Evolutionary conservation across 306 rosid species (phyloP).

Genomic region (Cicer judaicum): DNA sequence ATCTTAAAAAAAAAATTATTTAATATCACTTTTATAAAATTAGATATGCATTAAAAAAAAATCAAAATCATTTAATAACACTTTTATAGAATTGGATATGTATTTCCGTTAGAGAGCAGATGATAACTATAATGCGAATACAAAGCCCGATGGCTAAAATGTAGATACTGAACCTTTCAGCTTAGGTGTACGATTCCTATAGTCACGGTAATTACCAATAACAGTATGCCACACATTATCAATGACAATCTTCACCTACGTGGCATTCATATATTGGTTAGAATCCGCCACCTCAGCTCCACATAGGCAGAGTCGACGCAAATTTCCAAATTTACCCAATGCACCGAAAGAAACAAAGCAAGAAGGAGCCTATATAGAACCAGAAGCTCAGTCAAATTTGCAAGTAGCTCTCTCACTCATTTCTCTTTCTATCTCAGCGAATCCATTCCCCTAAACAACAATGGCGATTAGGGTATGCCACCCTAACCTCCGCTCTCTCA

Average conservation of each 20-base stretch:
- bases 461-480: constrained; percentile 79
- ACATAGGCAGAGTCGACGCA: constrained; percentile 33
- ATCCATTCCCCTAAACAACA: constrained; percentile 33
- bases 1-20: too few species aligned
- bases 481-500: constrained; percentile 68
- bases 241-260: constrained; percentile 43
- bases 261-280: not conserved
- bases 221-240: constrained; percentile 40
- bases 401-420: constrained; percentile 20
- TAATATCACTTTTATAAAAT: too few species aligned
- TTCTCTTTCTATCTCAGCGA: constrained; percentile 36
- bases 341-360: constrained; percentile 27
- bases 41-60: too few species aligned
- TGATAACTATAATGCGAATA: too few species aligned
- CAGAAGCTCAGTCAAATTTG: constrained; percentile 43
- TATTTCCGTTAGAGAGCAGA: too few species aligned
- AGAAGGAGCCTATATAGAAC: constrained; percentile 35
- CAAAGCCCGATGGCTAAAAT: constrained; percentile 28
- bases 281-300: not conserved
- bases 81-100: too few species aligned
- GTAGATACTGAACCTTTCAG: constrained; percentile 8
- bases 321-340: constrained; percentile 43
- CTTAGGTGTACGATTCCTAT: constrained; percentile 46
- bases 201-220: constrained; percentile 41
- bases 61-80: too few species aligned